Percentiles rank a stretch among this genome's conserved stretches.
Conservation (phyloP, 2,329 filamentous ascomycete species). For the Scytalidium lignicola region DNA sequence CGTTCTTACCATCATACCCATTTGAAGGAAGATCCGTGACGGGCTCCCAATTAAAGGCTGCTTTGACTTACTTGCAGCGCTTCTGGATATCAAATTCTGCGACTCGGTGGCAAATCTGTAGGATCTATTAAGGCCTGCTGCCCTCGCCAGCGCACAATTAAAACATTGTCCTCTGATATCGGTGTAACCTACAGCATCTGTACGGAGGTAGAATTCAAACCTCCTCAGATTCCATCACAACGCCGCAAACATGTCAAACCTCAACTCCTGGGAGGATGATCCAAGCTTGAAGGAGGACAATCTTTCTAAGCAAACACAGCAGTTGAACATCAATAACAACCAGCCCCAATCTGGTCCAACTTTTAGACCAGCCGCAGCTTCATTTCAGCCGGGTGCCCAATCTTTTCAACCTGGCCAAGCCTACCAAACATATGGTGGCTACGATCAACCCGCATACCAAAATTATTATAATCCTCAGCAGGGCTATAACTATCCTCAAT, state of each 20-base stretch:
- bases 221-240: not conserved
- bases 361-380: slow-evolving; percentile 63
- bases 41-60: not conserved
- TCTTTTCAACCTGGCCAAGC: slow-evolving; percentile 68
- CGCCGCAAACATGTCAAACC: slow-evolving; percentile 65
- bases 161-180: not conserved
- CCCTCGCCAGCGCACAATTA: not conserved
- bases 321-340: slow-evolving; percentile 67
- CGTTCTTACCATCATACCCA: not conserved
- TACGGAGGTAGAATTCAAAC: too few species aligned
- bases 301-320: slow-evolving; percentile 71
- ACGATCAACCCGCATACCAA: slow-evolving; percentile 49
- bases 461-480: slow-evolving; percentile 47
- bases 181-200: not conserved
- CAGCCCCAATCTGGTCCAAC: slow-evolving; percentile 34
- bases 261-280: slow-evolving; percentile 94
- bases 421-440: slow-evolving; percentile 54
- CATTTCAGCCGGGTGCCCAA: slow-evolving; percentile 69
- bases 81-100: not conserved
- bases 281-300: slow-evolving; percentile 69
- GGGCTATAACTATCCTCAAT: slow-evolving; percentile 52
- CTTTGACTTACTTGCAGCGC: not conserved
- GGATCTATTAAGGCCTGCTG: not conserved
- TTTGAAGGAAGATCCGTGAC: not conserved
- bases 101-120: not conserved